Evolutionary conservation across 73 alveolate genomes (phyloP).

Genomic region (Symbiodinium pilosum): DNA sequence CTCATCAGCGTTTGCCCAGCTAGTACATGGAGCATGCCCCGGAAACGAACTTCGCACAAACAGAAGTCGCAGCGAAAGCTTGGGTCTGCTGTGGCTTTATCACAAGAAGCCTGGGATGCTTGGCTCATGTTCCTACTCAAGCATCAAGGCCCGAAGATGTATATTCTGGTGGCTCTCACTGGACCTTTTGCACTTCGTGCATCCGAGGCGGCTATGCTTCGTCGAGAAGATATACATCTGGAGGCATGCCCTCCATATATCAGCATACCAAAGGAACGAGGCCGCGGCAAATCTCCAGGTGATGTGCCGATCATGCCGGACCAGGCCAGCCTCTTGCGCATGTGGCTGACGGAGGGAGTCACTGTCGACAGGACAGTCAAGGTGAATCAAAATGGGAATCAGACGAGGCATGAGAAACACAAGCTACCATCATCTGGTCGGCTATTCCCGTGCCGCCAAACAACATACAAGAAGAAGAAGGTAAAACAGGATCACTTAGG

Average conservation of each 20-base stretch:
- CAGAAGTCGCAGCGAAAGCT: neutral
- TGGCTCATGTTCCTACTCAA: neutral
- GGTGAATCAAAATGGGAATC: neutral
- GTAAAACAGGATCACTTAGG: neutral
- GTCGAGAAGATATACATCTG: neutral
- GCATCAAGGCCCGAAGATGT: neutral
- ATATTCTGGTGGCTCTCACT: conserved; percentile 3
- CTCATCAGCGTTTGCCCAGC: neutral
- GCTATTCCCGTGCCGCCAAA: neutral
- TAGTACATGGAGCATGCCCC: neutral
- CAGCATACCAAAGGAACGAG: neutral
- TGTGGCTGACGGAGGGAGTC: neutral
- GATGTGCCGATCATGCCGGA: conserved; percentile 54
- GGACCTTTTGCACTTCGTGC: conserved; percentile 42
- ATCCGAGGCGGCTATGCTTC: conserved; percentile 7
- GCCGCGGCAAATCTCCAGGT: conserved; percentile 35
- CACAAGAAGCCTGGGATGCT: neutral
- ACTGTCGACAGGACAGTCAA: neutral
- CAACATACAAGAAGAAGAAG: neutral
- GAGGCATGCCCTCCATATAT: neutral
- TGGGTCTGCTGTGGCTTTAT: neutral
- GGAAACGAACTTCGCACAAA: neutral
- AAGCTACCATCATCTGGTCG: neutral
- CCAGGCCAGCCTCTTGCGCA: neutral
- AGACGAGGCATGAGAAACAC: neutral